Evolutionary conservation across 306 rosid species (phyloP), one percentile per base, ranked within the genome.

Genomic region (Castanospermum australe): DNA sequence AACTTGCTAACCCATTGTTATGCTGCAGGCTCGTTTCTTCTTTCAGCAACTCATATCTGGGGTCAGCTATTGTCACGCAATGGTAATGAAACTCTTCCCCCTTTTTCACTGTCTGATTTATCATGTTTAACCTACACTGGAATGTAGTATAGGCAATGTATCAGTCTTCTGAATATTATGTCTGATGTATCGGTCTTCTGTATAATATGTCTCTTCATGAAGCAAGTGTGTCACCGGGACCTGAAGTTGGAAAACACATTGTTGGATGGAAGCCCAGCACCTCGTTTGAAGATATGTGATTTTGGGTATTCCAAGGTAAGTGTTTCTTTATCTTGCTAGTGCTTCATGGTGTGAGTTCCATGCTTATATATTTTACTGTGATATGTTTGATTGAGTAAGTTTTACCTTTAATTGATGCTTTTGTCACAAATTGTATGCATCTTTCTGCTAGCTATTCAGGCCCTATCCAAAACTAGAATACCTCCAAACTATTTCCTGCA

Each of bases 171-270:
- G 50, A 74, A 48, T 45, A 48, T 78, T 38, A 10, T 78, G 63
- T 42, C 51, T 61, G 70, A 72, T 38, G 48, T 50, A 60, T 76
- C 12, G 8, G 15, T 56, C 39, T 73, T 59, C 25, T 56, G 60
- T 57, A 18, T 61, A 52, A 20, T 59, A 64, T 75, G 68, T 81
- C 79, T 66, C 54, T 84, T 81, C 76, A 48, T 90, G 87, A 87
- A 95, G 99, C 97, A 95, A 95, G 96, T 95, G 81, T 95, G 99
- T 65, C 99, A 95, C 79, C 97, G 99, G 52, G 99, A 95, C 91
- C 76, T 95, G 86, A 95, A 93, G 87, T 83, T 95, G 87, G 99
- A 95, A 81, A 95, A 95, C 86, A 95, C 98, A 66, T 87, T 95
- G 81, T 75, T 95, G 85, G 99, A 95, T 89, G 99, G 99, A 75